Base-by-base conservation (phyloP, 768 basidiomycete species). In the Pisolithus marmoratus region DNA sequence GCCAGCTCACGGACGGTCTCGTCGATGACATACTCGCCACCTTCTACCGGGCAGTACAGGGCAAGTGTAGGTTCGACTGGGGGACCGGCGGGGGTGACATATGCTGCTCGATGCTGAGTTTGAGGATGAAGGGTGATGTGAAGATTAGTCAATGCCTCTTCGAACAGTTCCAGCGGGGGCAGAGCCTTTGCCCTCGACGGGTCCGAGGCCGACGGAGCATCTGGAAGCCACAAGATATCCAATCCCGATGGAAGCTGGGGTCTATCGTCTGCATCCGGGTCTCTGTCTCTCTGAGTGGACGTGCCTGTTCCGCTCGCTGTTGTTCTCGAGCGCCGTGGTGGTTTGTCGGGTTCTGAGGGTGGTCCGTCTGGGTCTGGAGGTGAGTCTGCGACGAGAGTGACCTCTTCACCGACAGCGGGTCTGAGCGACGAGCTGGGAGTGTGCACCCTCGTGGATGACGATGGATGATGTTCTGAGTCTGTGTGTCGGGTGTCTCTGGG, bases 1-100 rank as follows among this genome's bases (percentile, higher is more conserved):
- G 90, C 91, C 56, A 94, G 70, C 63, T 90, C 87, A 37, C 78
- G 75, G 11, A 95, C 83, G 3, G 91, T 88, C 19, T 82, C 80
- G 61, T 88, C 86, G 20, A 94, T 75, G 22, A 94, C 77, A 64
- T 87, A 84, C 55, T 91, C 85, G 5, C 90, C 91, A 31, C 94
- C 94, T 65, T 88, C 85, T 44, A 64, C 40, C 6, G 94, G 94
- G 56, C 88, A 91, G 66, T 90, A 92, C 5, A 94, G 68, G 0
- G 83, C 88, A n/a, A 94, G 71, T 0, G 88, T 90, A 4, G 92
- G 92, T 63, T 94, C 91, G 27, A 81, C 60, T 0, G 79, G 76
- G 24, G 80, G 73, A 15, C 78, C 80, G 6, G 76, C 62, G 3
- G 74, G 66, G 9, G 84, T 70, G 14, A 80, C 53, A 67, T 83